phyloP scores from a whole-genome alignment of 2,329 filamentous ascomycete genomes.

The Scytalidium lignicola region DNA sequence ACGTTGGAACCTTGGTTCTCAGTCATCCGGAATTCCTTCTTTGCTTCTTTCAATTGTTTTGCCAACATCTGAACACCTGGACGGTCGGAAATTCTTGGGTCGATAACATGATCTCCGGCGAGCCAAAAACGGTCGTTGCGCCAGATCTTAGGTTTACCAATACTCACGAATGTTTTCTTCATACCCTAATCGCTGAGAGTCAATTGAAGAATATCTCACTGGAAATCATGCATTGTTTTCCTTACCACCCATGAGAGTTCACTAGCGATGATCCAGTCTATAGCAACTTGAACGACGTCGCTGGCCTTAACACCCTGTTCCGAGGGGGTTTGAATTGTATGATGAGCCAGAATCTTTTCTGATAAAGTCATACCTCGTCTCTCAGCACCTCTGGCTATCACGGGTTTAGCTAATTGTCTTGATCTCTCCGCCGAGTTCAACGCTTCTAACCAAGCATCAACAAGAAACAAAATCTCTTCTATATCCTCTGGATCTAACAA shows the following conservation, averaged over 20 bases:
- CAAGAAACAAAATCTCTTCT: too few species aligned
- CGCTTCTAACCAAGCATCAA: too few species aligned
- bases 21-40: conserved; percentile 37
- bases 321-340: conserved; percentile 31
- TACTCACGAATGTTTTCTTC: conserved; percentile 33
- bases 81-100: conserved; percentile 34
- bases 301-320: conserved; percentile 31
- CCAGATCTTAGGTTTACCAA: conserved; percentile 37
- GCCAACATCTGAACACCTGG: conserved; percentile 33
- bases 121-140: conserved; percentile 47
- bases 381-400: too few species aligned
- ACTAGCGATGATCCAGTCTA: conserved; percentile 42
- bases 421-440: too few species aligned
- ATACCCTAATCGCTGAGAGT: conserved; percentile 27
- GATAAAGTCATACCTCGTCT: conserved; percentile 34
- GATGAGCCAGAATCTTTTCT: conserved; percentile 40
- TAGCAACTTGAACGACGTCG: conserved; percentile 34
- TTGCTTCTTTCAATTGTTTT: conserved; percentile 31
- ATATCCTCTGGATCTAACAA: too few species aligned
- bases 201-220: conserved; percentile 2
- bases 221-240: conserved; percentile 8
- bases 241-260: conserved; percentile 34
- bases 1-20: conserved; percentile 36
- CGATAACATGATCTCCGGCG: conserved; percentile 42
- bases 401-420: too few species aligned